Conservation (phyloP, 345 rosid species). For the Raphanus sativus region DNA sequence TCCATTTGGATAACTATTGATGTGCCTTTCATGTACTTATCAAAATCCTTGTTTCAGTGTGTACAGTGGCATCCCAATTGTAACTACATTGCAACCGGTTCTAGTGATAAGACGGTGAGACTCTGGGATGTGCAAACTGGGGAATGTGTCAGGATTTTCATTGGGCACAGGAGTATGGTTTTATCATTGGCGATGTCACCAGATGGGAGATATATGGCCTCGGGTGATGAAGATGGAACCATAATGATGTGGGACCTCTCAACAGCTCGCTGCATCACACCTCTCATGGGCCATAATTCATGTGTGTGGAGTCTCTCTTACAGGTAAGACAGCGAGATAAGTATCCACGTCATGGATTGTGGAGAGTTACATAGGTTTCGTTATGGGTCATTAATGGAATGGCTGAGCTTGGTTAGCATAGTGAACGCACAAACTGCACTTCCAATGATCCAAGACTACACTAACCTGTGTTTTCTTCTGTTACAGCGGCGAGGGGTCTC, state of each 20-base stretch:
- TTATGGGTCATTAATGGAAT: background rate
- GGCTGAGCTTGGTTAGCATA: background rate
- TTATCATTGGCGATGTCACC: conserved; percentile 89
- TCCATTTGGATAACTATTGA: conserved; percentile 1
- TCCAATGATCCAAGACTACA: background rate
- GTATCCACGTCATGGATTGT: background rate
- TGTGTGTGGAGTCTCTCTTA: conserved; percentile 89
- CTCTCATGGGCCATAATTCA: conserved; percentile 89
- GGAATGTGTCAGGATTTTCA: conserved; percentile 82
- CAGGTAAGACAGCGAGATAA: conserved; percentile 50
- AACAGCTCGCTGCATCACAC: conserved; percentile 85
- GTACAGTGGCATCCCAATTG: conserved; percentile 98
- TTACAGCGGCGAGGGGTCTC: conserved; percentile 86
- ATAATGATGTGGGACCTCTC: conserved; percentile 99
- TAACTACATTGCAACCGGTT: conserved; percentile 92
- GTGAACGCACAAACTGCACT: background rate
- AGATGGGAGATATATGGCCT: conserved; percentile 95
- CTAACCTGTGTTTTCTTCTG: conserved; percentile 3
- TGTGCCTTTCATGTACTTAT: conserved; percentile 6
- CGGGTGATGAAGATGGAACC: conserved; percentile 94
- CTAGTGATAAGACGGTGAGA: conserved; percentile 88
- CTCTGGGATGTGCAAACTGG: conserved; percentile 95
- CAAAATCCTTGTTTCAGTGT: conserved; percentile 54
- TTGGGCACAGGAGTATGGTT: conserved; percentile 63
- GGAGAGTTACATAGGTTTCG: background rate